Percentiles rank a stretch among this genome's conserved stretches.
These are phyloP conservation scores for Aspergillus pseudonomiae DNA, from an alignment of 2,329 filamentous ascomycete species.

Conservation along the genomic window DNA sequence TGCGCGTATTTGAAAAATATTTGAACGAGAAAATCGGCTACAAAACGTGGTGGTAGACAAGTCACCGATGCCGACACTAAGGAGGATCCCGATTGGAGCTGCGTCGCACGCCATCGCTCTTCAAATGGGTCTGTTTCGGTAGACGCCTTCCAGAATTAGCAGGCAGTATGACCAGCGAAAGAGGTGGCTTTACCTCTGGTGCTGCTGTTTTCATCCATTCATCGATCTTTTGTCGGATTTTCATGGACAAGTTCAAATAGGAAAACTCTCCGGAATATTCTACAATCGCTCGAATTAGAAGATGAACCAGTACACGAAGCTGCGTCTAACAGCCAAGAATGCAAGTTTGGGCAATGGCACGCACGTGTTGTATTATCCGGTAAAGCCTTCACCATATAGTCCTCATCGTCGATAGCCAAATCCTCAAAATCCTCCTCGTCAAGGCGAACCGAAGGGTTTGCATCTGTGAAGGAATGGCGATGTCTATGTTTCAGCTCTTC, in stretches of 20 bases:
- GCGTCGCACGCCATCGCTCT: conserved; percentile 47
- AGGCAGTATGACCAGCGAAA: not conserved
- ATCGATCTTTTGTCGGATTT: conserved; percentile 47
- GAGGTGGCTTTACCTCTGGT: conserved; percentile 33
- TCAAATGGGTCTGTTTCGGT: conserved; percentile 44
- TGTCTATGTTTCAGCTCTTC: conserved; percentile 47
- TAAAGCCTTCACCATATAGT: conserved; percentile 44
- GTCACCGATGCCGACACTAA: conserved; percentile 41
- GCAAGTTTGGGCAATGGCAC: conserved; percentile 12
- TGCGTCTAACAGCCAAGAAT: not conserved
- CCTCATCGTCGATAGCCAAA: conserved; percentile 45
- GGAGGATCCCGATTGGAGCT: conserved; percentile 45
- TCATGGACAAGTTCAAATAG: conserved; percentile 49
- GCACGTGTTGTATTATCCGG: conserved; percentile 45
- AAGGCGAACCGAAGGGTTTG: conserved; percentile 29
- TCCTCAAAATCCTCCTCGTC: conserved; percentile 44
- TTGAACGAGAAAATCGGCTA: conserved; percentile 47
- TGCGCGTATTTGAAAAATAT: conserved; percentile 49
- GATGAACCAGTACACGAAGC: not conserved
- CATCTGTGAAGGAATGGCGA: conserved; percentile 35
- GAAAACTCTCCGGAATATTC: conserved; percentile 52
- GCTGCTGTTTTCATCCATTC: conserved; percentile 45
- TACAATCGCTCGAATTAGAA: conserved; percentile 14
- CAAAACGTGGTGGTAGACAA: conserved; percentile 47
- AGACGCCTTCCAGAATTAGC: conserved; percentile 31